These are phyloP conservation scores for Phialemonium atrogriseum DNA, from an alignment of 2,329 filamentous ascomycete species.

Conservation along the genomic window DNA sequence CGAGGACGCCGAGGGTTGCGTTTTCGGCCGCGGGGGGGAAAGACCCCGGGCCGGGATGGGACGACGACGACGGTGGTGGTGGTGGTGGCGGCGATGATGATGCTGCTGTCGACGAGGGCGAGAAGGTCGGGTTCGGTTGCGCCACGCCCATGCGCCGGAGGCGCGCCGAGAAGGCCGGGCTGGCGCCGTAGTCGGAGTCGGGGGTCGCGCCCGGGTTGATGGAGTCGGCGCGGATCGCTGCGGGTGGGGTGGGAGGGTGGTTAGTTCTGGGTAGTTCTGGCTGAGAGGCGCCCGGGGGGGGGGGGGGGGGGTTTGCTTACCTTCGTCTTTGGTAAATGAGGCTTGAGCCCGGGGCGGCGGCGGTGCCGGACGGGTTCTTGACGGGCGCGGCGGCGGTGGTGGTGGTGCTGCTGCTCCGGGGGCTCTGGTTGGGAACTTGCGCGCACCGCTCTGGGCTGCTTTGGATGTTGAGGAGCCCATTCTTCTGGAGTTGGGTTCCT, in stretches of 20 bases:
- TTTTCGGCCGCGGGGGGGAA: conserved; percentile 28
- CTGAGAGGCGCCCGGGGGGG: background rate
- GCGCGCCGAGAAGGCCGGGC: conserved; percentile 40
- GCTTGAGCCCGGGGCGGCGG: conserved; percentile 8
- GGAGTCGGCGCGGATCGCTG: conserved; percentile 32
- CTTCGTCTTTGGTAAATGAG: conserved; percentile 15
- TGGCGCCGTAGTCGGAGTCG: conserved; percentile 12
- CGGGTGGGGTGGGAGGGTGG: background rate
- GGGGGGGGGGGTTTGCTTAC: conserved; percentile 7
- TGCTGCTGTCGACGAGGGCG: conserved; percentile 38
- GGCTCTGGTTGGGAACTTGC: conserved; percentile 19
- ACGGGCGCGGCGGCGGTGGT: conserved; percentile 3
- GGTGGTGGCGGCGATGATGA: conserved; percentile 6
- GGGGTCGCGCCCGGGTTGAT: conserved; percentile 29
- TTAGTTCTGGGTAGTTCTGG: background rate
- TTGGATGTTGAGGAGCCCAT: conserved; percentile 16
- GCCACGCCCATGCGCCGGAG: conserved; percentile 47
- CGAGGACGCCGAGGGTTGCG: conserved; percentile 39
- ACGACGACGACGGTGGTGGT: conserved; percentile 10
- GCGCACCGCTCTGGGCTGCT: conserved; percentile 12
- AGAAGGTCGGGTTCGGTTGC: conserved; percentile 45
- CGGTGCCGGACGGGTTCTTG: conserved; percentile 4
- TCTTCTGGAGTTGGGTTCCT: too few species aligned
- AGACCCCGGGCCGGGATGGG: conserved; percentile 8
- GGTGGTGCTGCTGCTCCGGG: conserved; percentile 11